Base-by-base conservation (phyloP, 73 alveolate genomes). In the Effrenium voratum region DNA sequence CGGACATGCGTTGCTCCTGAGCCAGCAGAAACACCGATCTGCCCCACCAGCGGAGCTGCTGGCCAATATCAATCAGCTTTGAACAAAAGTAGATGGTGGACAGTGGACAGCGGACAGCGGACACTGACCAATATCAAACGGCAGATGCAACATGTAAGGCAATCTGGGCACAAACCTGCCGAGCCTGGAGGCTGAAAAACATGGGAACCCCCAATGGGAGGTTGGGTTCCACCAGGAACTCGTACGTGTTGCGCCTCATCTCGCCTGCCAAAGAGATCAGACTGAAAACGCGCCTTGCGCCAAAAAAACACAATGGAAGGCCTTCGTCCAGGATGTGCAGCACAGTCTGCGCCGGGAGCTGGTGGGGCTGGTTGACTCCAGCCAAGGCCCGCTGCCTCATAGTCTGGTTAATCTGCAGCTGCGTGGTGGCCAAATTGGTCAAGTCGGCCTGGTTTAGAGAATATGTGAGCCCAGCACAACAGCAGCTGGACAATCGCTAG, bases 141-240 rank as follows among this genome's bases (percentile, higher is more conserved):
- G n/a, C n/a, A n/a, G n/a, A n/a, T n/a, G n/a, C n/a, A n/a, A n/a
- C n/a, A n/a, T n/a, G n/a, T n/a, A n/a, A n/a, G n/a, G n/a, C n/a
- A n/a, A n/a, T n/a, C n/a, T n/a, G n/a, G n/a, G n/a, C n/a, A n/a
- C n/a, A n/a, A n/a, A n/a, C n/a, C n/a, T n/a, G n/a, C n/a, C n/a
- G n/a, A n/a, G 38, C 86, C 86, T 76, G 38, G 60, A 76, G 8
- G 86, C 60, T 41, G 59, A 76, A 76, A 59, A 41, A 76, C 86
- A 32, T 43, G 22, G 38, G 60, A 2, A 38, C 3, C 0, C 60
- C 86, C 0, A 16, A 22, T 16, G 86, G 86, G 41, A 76, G 55
- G 41, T 12, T 10, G 19, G 0, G 4, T 0, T 76, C 60, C 36
- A 10, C 60, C 3, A n/a, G 38, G 59, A 13, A 40, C 36, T 16